Evolutionary conservation across 2,329 filamentous ascomycete species (phyloP).

Genomic region (Xylaria sp.): DNA sequence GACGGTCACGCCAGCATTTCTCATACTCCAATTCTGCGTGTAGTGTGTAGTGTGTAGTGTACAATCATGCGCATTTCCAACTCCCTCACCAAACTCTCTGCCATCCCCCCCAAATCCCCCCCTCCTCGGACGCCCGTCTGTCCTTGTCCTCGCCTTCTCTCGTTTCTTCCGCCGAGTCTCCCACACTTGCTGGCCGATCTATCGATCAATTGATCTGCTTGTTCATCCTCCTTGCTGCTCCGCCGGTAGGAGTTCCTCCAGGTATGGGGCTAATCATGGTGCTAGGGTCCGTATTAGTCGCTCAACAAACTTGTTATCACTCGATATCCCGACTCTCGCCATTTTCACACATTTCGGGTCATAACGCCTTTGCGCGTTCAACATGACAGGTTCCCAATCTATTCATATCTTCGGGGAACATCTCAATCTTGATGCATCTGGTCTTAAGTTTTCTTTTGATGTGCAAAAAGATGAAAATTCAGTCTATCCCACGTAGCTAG

Average conservation of each 20-base stretch:
- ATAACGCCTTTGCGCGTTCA: conserved; percentile 43
- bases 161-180: conserved; percentile 40
- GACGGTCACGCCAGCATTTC: conserved; percentile 26
- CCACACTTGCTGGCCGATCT: conserved; percentile 43
- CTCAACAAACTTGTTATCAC: conserved; percentile 35
- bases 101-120: conserved; percentile 35
- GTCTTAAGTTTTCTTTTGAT: conserved; percentile 33
- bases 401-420: conserved; percentile 33
- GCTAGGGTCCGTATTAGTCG: conserved; percentile 34
- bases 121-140: conserved; percentile 30
- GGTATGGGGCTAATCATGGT: conserved; percentile 14
- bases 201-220: conserved; percentile 48
- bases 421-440: conserved; percentile 30
- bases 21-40: conserved; percentile 41
- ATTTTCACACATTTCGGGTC: conserved; percentile 39
- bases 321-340: conserved; percentile 19
- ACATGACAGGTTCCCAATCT: conserved; percentile 37
- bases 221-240: conserved; percentile 19
- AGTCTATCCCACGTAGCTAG: conserved; percentile 12
- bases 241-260: conserved; percentile 5
- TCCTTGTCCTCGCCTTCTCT: conserved; percentile 46
- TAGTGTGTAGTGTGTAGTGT: conserved; percentile 32
- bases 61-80: conserved; percentile 45
- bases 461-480: not conserved
- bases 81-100: conserved; percentile 44